Evolutionary conservation across 371 early-diverging fungal genomes (phyloP), one percentile per base, ranked within the genome.

Genomic region (Agmasoma carcini): DNA sequence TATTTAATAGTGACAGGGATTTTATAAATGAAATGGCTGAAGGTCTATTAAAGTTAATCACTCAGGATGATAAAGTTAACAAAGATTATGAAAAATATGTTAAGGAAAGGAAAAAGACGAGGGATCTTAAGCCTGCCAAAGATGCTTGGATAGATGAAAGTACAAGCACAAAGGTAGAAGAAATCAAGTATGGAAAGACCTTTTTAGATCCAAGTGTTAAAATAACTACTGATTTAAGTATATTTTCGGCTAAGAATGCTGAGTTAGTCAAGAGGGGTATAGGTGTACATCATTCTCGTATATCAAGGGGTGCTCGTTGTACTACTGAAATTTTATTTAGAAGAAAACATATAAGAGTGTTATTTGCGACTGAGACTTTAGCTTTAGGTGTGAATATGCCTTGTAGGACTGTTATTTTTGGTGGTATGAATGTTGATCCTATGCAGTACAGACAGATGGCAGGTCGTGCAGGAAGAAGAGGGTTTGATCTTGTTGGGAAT

Each of bases 361-460:
- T 79, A 4, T 73, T 81, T 66, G 78, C 79, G 12, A 81, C 80
- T 44, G 79, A 78, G n/a, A 78, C 79, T 1, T 68, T 79, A 27
- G 68, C 77, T 14, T 65, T 80, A 26, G 81, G 81, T 40, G 80
- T 81, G 41, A 80, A 81, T 60, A 80, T 80, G 79, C 81, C 81
- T 12, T 78, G 78, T 56, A 59, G 69, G 47, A 77, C 78, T 12
- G 74, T 70, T 29, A 75, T 80, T 23, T 80, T 80, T 71, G 69
- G 65, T 22, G 78, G 79, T 29, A 53, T 78, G 0, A 61, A 52
- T 40, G 67, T 81, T 38, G 78, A 73, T 40, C 74, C 77, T 15
- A 68, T 80, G 61, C 73, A 74, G 56, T 79, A 70, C 59, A 73
- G 75, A 60, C 79, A 80, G 59, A 76, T 75, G 69, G 70, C 78